Conservation (phyloP, 139 green algal species). For the Diplosphaera chodatii region DNA sequence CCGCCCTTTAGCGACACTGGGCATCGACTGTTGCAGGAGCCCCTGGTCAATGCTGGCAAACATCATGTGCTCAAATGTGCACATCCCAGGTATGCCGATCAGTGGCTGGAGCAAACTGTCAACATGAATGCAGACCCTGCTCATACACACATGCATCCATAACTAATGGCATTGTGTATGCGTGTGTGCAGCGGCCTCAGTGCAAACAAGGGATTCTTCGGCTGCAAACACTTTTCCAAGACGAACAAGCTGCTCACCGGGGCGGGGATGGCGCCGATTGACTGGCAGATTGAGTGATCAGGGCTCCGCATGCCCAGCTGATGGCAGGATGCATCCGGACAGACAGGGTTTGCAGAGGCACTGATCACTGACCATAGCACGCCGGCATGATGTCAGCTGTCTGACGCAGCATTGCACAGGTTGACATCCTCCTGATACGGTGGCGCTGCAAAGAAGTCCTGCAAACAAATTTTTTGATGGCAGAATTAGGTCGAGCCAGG, state of each 20-base stretch:
- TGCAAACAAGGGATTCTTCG: constrained; percentile 73
- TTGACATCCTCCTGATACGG: too few relatives aligned
- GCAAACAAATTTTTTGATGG: too few relatives aligned
- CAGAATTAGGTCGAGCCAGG: too few relatives aligned
- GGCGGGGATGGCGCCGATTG: constrained; percentile 58
- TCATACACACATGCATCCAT: not conserved
- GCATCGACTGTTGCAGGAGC: constrained; percentile 25
- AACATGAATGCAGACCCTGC: too few relatives aligned
- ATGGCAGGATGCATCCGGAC: too few relatives aligned
- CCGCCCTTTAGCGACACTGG: constrained; percentile 4
- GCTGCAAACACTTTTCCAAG: constrained; percentile 79
- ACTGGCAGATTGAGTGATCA: constrained; percentile 59
- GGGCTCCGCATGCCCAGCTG: too few relatives aligned
- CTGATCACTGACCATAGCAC: too few relatives aligned
- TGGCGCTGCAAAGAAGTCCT: too few relatives aligned
- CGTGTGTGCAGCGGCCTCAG: not conserved
- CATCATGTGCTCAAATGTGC: constrained; percentile 66
- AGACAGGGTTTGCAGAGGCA: too few relatives aligned
- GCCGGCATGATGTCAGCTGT: too few relatives aligned
- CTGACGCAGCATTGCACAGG: too few relatives aligned
- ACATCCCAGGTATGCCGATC: constrained; percentile 65
- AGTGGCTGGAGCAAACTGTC: constrained; percentile 8
- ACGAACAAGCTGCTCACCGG: constrained; percentile 65
- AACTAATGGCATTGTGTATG: not conserved
- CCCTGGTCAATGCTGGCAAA: constrained; percentile 37